Evolutionary conservation across 164 flowering plant species (phyloP).

Genomic region (Piper betle): DNA sequence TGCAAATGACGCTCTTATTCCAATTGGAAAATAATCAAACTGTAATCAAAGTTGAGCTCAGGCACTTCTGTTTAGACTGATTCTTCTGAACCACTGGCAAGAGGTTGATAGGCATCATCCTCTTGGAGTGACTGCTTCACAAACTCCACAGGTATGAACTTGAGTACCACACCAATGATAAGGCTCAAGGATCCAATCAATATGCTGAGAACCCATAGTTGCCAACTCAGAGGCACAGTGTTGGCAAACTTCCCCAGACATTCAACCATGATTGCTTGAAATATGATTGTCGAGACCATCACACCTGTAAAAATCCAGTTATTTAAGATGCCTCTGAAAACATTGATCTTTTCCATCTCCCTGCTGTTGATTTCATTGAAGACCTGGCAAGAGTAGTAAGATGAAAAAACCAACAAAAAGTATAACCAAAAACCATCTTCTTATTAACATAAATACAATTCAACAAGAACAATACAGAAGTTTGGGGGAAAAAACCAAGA

Average conservation of each 20-base stretch:
- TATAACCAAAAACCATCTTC: too few species aligned
- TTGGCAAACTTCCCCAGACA: constrained; percentile 55
- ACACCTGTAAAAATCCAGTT: constrained; percentile 46
- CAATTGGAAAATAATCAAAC: too few species aligned
- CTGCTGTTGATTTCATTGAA: constrained; percentile 86
- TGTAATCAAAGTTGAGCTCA: too few species aligned
- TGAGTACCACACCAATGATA: constrained; percentile 34
- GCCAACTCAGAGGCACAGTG: constrained; percentile 53
- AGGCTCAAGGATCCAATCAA: constrained; percentile 47
- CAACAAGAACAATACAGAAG: too few species aligned
- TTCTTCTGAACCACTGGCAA: constrained; percentile 48
- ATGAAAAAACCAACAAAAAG: too few species aligned
- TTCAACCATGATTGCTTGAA: constrained; percentile 66
- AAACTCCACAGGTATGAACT: constrained; percentile 46
- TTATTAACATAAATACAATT: too few species aligned
- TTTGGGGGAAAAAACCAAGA: background rate
- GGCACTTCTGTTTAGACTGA: too few species aligned
- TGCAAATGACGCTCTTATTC: too few species aligned
- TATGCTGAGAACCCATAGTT: constrained; percentile 48
- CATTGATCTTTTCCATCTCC: constrained; percentile 68
- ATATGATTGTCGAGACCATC: constrained; percentile 35
- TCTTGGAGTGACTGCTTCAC: background rate
- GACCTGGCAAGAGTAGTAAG: constrained; percentile 23
- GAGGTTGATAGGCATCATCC: constrained; percentile 38
- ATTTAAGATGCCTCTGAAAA: constrained; percentile 41